Base-by-base conservation (phyloP, 129 eudicot species). In the Escallonia rubra region DNA sequence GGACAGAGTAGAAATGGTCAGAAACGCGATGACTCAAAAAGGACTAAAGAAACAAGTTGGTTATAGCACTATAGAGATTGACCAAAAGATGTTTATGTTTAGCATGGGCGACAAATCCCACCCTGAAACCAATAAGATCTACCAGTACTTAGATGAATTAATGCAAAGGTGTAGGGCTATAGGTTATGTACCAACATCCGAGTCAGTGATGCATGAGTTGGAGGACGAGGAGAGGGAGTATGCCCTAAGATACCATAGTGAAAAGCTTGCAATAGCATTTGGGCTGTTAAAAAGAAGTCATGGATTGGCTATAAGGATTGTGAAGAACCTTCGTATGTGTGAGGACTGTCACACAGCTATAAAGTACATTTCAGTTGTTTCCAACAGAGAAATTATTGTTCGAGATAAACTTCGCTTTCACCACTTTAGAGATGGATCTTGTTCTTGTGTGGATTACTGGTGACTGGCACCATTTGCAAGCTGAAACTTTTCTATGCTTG, bases 331-430 rank as follows among this genome's bases (percentile, higher is more conserved):
- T 51, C 79, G 89, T 9, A 83, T 86, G 67, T 86, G 93, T 59
- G 89, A 80, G 82, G 93, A 86, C 78, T 86, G 93, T 55, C 93
- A 86, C 47, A 2, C 62, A 15, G 89, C 86, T 1, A 15, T 86
- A 13, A 86, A 86, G 82, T 83, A 77, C 45, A 63, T 86, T 67
- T 86, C 89, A 7, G 16, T 70, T 8, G 59, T 83, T 51, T 68
- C 78, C 6, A 67, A 68, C 41, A 68, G 85, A 60, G 80, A 83
- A 58, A 87, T 87, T 71, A 39, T 80, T 44, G 85, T 87, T 50
- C 84, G 89, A 49, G 94, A 87, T 81, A 87, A 83, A 76, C 84
- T 80, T 76, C 82, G 94, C 4, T 86, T 86, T 78, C 93, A 83
- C 76, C 93, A 86, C 64, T 83, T 86, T 61, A 76, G 69, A 62